Evolutionary conservation across 768 basidiomycete genomes (phyloP).

Genomic region (Pleurotus citrinopileatus): DNA sequence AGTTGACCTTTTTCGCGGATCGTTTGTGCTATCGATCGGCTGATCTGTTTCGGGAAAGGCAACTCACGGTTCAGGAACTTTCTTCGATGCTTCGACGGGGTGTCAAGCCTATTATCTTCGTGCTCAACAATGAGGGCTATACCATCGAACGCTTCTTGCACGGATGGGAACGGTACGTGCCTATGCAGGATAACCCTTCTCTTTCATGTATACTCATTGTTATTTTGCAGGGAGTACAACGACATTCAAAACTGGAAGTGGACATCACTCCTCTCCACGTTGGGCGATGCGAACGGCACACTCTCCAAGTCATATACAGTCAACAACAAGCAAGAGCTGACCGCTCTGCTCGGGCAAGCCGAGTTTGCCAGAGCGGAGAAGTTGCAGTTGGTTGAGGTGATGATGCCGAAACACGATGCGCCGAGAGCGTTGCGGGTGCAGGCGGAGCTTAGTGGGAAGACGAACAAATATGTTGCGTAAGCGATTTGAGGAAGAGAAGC

Average conservation of each 20-base stretch:
- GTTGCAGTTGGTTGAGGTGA: slow-evolving; percentile 79
- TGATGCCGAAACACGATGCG: slow-evolving; percentile 73
- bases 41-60: slow-evolving; percentile 36
- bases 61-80: slow-evolving; percentile 79
- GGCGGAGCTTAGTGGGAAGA: slow-evolving; percentile 51
- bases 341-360: slow-evolving; percentile 58
- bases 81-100: slow-evolving; percentile 77
- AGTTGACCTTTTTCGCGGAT: slow-evolving; percentile 26
- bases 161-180: slow-evolving; percentile 48
- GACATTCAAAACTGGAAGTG: slow-evolving; percentile 83
- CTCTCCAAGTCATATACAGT: slow-evolving; percentile 64
- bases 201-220: background rate
- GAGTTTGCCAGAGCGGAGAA: slow-evolving; percentile 61
- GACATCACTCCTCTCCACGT: slow-evolving; percentile 56
- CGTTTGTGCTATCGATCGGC: background rate
- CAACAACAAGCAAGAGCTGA: slow-evolving; percentile 62
- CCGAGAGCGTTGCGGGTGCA: slow-evolving; percentile 60
- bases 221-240: slow-evolving; percentile 66
- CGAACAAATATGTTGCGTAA: slow-evolving; percentile 37
- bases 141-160: slow-evolving; percentile 84
- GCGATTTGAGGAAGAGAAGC: background rate
- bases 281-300: slow-evolving; percentile 52
- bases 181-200: background rate
- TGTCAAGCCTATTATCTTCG: slow-evolving; percentile 80
- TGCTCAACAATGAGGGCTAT: slow-evolving; percentile 81